These are phyloP conservation scores for Pythium aquatile DNA, from an alignment of 352 stramenopile species.

Conservation along the genomic window DNA sequence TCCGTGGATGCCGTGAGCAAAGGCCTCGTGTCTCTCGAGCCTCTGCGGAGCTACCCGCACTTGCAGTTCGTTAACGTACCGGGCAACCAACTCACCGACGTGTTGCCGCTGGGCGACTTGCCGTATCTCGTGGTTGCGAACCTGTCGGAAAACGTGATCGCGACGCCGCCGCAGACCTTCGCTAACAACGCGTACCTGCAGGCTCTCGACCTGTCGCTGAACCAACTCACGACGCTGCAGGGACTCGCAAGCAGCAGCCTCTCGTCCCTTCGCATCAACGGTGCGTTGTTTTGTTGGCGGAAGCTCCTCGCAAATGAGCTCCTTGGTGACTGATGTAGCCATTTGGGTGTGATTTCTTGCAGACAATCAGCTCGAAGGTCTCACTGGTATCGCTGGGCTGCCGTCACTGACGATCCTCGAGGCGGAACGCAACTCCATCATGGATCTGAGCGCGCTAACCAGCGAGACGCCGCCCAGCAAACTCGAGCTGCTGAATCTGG, in stretches of 20 bases:
- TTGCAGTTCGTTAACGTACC: constrained; percentile 72
- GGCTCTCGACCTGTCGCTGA: constrained; percentile 63
- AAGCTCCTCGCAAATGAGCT: too few relatives aligned
- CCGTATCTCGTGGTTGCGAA: constrained; percentile 60
- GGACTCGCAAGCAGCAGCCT: constrained; percentile 49
- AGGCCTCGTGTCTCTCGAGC: constrained; percentile 47
- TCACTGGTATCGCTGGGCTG: constrained; percentile 46
- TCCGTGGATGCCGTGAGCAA: constrained; percentile 65
- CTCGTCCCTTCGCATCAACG: constrained; percentile 59
- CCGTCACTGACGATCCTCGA: constrained; percentile 56
- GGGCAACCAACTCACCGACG: constrained; percentile 64
- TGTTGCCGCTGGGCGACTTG: constrained; percentile 44
- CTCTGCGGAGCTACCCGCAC: constrained; percentile 60
- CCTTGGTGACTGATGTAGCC: background rate
- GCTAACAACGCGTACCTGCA: constrained; percentile 56
- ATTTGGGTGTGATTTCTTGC: background rate
- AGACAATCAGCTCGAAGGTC: constrained; percentile 49
- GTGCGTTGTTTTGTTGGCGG: constrained; percentile 22
- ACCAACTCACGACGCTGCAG: constrained; percentile 60
- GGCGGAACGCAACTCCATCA: constrained; percentile 49
- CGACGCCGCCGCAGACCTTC: constrained; percentile 31
- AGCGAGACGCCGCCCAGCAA: constrained; percentile 35
- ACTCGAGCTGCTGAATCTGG: constrained; percentile 53
- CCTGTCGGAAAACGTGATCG: constrained; percentile 56
- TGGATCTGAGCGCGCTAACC: constrained; percentile 39